These are phyloP conservation scores for Plasmopara viticola DNA, from an alignment of 352 stramenopile genomes.

Conservation along the genomic window DNA sequence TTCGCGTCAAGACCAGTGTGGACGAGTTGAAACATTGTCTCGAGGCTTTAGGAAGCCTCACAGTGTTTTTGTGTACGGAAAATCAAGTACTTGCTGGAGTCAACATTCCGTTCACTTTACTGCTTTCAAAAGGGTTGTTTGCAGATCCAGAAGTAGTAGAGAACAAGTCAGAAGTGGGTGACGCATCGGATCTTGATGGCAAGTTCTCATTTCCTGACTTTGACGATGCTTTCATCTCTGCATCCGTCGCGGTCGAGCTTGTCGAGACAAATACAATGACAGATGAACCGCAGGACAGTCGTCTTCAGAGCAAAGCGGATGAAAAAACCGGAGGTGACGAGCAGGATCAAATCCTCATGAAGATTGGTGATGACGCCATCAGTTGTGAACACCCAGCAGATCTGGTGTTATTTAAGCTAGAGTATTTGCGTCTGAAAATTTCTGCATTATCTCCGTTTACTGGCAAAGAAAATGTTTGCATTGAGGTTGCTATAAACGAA, in stretches of 20 bases:
- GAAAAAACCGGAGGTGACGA: background rate
- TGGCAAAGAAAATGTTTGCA: constrained; percentile 29
- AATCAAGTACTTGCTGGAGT: constrained; percentile 52
- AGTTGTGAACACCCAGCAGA: background rate
- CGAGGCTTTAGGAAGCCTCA: constrained; percentile 22
- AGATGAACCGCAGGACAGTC: background rate
- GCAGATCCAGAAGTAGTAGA: background rate
- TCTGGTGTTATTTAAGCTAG: constrained; percentile 22
- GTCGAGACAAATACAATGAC: constrained; percentile 9
- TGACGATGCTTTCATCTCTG: constrained; percentile 24
- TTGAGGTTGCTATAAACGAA: constrained; percentile 29
- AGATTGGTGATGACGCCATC: background rate
- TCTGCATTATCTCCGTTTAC: constrained; percentile 21
- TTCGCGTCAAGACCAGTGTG: constrained; percentile 52
- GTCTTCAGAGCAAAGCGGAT: background rate
- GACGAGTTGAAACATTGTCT: constrained; percentile 42
- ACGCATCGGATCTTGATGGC: constrained; percentile 20
- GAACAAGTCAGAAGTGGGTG: constrained; percentile 3
- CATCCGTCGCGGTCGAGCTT: constrained; percentile 29
- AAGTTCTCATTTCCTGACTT: constrained; percentile 41
- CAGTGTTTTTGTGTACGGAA: constrained; percentile 68
- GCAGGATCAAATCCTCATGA: background rate
- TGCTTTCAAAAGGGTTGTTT: constrained; percentile 30
- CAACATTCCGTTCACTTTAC: constrained; percentile 35
- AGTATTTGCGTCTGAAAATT: constrained; percentile 27